Evolutionary conservation across 1,139 yeast genomes (phyloP), one percentile per base, ranked within the genome.

Genomic region (Geotrichum reessii): DNA sequence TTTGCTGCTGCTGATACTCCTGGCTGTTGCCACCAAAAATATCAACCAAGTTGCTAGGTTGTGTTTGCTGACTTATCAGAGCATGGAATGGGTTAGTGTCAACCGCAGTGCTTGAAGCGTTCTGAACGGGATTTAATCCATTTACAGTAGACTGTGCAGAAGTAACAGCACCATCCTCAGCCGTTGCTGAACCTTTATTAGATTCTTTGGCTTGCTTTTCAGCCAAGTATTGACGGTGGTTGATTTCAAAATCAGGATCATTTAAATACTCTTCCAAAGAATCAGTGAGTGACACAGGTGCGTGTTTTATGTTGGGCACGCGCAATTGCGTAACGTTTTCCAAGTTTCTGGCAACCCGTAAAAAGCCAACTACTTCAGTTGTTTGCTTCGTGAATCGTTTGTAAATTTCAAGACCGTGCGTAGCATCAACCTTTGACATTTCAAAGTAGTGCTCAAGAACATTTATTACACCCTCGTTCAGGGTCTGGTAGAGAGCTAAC

Each of bases 231-330:
- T 88, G 95, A 62, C 84, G 77, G 71, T 96, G 82, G 69, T 89
- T 90, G 11, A 76, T 74, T 67, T 89, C 96, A 71, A 88, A 89
- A 6, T 86, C 87, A 14, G 88, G 89, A 70, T 87, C 96, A 68
- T 84, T 81, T 66, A 93, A 76, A 71, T 93, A 95, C 65, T 92
- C 97, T 69, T 90, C 95, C 59, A 93, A 79, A 14, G 95, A 86
- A 47, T 85, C 80, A 9, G 96, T 87, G 66, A 93, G 80, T 31
- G 96, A 95, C 1, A 97, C 91, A 14, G 98, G 98, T 0, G 98
- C 97, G 73, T 93, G 99, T 71, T 90, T 90, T 62, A 93, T 92
- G 14, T 96, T 92, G 31, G 99, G 99, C 33, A 93, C 96, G 68
- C 87, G 91, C 62, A 93, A 76, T 67, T 91, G 90, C 0, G 98